A percentile compares a stretch with the other conserved stretches of the same genome.
phyloP scores from a whole-genome alignment of 1,284 basidiomycete species.

The Rhodotorula sp. region DNA sequence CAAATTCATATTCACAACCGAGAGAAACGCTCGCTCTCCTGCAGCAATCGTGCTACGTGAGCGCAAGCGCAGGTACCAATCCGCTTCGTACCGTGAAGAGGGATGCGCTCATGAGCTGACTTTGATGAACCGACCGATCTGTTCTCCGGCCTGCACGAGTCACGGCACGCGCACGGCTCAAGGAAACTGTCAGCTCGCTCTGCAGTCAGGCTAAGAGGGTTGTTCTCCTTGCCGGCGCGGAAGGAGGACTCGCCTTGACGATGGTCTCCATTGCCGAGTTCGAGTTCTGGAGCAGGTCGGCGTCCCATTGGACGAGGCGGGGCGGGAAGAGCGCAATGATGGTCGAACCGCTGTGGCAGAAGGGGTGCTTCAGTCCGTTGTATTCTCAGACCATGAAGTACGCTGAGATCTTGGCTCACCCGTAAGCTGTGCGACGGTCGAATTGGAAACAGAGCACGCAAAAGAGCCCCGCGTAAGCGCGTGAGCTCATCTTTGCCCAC shows the following conservation, averaged over 20 bases:
- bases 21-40: too few species aligned
- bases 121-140: slow-evolving; percentile 23
- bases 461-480: neutral
- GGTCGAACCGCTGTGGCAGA: slow-evolving; percentile 66
- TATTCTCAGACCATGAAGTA: too few species aligned
- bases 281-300: slow-evolving; percentile 65
- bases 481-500: too few species aligned
- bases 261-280: slow-evolving; percentile 65
- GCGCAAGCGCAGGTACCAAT: too few species aligned
- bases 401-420: neutral
- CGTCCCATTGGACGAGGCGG: slow-evolving; percentile 62
- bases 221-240: too few species aligned
- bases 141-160: slow-evolving; percentile 6
- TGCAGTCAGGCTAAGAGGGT: too few species aligned
- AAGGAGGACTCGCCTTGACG: slow-evolving; percentile 57
- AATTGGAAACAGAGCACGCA: too few species aligned
- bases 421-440: neutral
- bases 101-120: neutral
- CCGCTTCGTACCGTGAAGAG: too few species aligned
- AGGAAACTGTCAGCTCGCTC: neutral
- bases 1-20: too few species aligned
- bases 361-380: too few species aligned
- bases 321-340: slow-evolving; percentile 64
- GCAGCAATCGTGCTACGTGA: too few species aligned
- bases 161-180: neutral